These are phyloP conservation scores for Diaporthe sp. DNA, from an alignment of 2,329 filamentous ascomycete species.

Conservation along the genomic window DNA sequence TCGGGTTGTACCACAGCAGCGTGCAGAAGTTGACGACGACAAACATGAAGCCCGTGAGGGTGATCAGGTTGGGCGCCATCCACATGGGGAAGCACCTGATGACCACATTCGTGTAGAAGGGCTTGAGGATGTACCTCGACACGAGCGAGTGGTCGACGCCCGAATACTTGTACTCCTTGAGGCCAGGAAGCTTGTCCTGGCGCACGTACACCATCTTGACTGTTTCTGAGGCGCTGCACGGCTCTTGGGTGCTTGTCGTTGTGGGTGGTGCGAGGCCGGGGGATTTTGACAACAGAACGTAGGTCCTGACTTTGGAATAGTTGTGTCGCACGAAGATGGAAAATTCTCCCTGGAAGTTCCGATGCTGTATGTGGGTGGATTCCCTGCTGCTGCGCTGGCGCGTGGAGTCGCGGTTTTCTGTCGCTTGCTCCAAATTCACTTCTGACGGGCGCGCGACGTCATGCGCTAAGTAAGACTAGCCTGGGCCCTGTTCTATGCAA, in stretches of 20 bases:
- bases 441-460: conserved; percentile 16
- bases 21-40: conserved; percentile 91
- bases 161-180: conserved; percentile 96
- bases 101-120: conserved; percentile 95
- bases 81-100: conserved; percentile 95
- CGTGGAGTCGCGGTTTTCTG: conserved; percentile 28
- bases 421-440: conserved; percentile 14
- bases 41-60: conserved; percentile 90
- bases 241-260: background rate
- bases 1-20: conserved; percentile 96
- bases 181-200: conserved; percentile 86
- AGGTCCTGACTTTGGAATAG: background rate
- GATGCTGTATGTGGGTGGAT: conserved; percentile 22
- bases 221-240: background rate
- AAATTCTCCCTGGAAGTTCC: conserved; percentile 15
- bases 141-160: conserved; percentile 90
- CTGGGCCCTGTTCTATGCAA: background rate
- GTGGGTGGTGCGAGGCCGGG: background rate
- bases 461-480: conserved; percentile 10
- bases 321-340: background rate
- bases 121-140: conserved; percentile 95
- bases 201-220: conserved; percentile 86
- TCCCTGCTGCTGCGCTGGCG: conserved; percentile 28
- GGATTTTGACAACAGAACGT: background rate
- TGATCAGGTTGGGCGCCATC: conserved; percentile 94